Evolutionary conservation across 176 grass and related monocot genomes (phyloP).

Genomic region (Metroxylon sagu): DNA sequence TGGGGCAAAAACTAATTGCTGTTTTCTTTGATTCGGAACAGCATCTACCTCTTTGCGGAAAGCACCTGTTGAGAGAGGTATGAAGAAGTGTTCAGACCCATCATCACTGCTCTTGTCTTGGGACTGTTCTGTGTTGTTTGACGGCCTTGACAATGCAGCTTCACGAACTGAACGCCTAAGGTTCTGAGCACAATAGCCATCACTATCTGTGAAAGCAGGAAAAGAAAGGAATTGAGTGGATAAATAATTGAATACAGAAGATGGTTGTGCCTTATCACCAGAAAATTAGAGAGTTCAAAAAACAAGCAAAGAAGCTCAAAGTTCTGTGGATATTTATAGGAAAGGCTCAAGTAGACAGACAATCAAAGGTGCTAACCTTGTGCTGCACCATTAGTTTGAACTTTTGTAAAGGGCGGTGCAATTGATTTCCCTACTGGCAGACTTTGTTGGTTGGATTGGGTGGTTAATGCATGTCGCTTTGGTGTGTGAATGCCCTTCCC

Average conservation of each 20-base stretch:
- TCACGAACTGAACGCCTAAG: conserved; percentile 88
- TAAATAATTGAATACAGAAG: not conserved
- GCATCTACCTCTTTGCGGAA: conserved; percentile 47
- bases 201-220: conserved; percentile 40
- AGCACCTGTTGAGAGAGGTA: conserved; percentile 42
- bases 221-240: conserved; percentile 9
- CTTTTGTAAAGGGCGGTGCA: conserved; percentile 19
- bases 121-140: conserved; percentile 35
- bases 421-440: conserved; percentile 28
- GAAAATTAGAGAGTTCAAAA: not conserved
- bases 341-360: conserved; percentile 5
- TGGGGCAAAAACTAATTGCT: conserved; percentile 30
- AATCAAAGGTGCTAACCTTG: conserved; percentile 27
- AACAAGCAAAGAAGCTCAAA: not conserved
- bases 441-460: conserved; percentile 51
- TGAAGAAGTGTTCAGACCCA: conserved; percentile 81
- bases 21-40: conserved; percentile 40
- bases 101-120: conserved; percentile 53
- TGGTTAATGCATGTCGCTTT: conserved; percentile 32
- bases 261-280: conserved; percentile 6
- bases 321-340: not conserved
- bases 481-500: conserved; percentile 53
- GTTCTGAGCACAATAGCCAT: conserved; percentile 42
- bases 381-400: conserved; percentile 26
- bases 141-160: conserved; percentile 71